Conservation (phyloP, 2,329 filamentous ascomycete genomes). For the Zarea fungicola region DNA sequence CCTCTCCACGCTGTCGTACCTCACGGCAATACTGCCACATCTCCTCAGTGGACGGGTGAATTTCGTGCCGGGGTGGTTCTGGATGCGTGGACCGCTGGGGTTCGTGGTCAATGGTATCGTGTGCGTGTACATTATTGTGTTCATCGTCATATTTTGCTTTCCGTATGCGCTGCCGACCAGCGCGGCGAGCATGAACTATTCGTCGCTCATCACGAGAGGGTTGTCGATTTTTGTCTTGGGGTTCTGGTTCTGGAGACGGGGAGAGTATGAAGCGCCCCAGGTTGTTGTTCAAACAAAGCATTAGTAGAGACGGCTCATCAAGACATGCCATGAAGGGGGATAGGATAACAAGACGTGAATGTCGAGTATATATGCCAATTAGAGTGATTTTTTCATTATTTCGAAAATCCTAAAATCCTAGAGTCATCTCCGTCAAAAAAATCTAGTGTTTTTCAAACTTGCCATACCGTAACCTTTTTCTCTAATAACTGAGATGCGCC, state of each 20-base stretch:
- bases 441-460: too few relatives aligned
- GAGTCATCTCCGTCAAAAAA: too few relatives aligned
- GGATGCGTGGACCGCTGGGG: constrained; percentile 42
- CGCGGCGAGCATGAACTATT: constrained; percentile 49
- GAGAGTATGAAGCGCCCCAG: not conserved
- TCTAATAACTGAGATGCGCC: too few relatives aligned
- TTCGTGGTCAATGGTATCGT: constrained; percentile 47
- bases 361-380: too few relatives aligned
- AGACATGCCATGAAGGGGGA: too few relatives aligned
- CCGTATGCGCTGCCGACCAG: constrained; percentile 42
- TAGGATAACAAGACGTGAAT: too few relatives aligned
- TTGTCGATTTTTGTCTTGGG: constrained; percentile 32
- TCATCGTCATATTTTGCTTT: constrained; percentile 61
- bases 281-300: too few relatives aligned
- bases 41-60: constrained; percentile 37
- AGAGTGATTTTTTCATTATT: too few relatives aligned
- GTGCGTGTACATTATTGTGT: constrained; percentile 53
- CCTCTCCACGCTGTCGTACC: constrained; percentile 26
- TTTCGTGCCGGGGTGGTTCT: constrained; percentile 50
- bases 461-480: too few relatives aligned
- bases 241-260: constrained; percentile 33
- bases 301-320: too few relatives aligned
- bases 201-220: constrained; percentile 38
- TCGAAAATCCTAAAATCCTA: too few relatives aligned
- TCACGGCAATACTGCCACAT: constrained; percentile 58